Evolutionary conservation across 2,329 filamentous ascomycete genomes (phyloP), one percentile per base, ranked within the genome.

Genomic region (Alternaria rosae): DNA sequence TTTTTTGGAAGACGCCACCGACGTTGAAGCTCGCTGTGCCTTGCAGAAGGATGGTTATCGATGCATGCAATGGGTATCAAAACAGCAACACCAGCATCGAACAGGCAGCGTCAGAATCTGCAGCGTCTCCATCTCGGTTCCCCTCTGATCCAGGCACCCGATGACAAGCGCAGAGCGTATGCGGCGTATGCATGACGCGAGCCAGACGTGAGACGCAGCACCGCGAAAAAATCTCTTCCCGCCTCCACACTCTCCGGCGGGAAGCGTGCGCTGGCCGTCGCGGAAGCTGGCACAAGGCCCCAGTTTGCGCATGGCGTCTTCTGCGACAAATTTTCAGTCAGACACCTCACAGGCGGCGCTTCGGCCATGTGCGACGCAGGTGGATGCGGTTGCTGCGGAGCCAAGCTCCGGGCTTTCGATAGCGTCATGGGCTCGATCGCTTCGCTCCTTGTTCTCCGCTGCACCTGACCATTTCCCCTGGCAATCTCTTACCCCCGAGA

Each of bases 401-500:
- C 55, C 30, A 35, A 38, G 43, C 28, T 50, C 59, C 55, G 50
- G 59, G 30, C 55, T 52, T 62, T 58, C 55, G 41, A 62, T 62
- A 57, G 59, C 59, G 59, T 62, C 51, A 62, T 62, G 54, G 59
- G 59, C 43, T 57, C 54, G 48, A 52, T 54, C 43, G 55, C 55
- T 35, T 57, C 38, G 45, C 47, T 52, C 47, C 54, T 57, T 47
- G 54, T 41, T 38, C 55, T 26, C 26, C 25, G 35, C 48, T 44
- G 55, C 59, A 62, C 59, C 59, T 62, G 59, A 62, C 59, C 59
- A 21, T 58, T 55, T 70, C 69, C 65, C 47, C 63, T 63, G 63
- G 61, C 59, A 59, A 56, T 69, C 68, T 69, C 66, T 70, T 68
- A 70, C 67, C 68, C 66, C 66, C 70, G 68, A 66, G 62, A 75